These are phyloP conservation scores for Casaregolazyma suthepensis DNA, from an alignment of 1,139 yeast species.

Conservation along the genomic window DNA sequence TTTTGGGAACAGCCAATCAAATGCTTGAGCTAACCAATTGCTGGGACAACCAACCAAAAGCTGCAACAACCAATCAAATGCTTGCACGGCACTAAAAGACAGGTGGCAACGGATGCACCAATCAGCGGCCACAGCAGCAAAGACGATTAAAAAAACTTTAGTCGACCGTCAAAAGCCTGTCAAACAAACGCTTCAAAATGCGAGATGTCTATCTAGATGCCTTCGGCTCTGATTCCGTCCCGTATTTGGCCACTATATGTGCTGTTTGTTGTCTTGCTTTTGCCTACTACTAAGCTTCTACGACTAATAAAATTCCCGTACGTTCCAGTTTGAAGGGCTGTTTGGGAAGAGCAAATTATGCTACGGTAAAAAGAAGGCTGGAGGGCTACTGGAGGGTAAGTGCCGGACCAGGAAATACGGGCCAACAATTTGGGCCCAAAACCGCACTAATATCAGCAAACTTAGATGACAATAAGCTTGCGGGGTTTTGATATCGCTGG, in stretches of 20 bases:
- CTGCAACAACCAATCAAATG: neutral
- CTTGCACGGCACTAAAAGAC: neutral
- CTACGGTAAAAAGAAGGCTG: neutral
- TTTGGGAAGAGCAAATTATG: neutral
- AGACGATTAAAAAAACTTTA: neutral
- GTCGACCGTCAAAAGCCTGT: neutral
- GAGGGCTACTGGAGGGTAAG: neutral
- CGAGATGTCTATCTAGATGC: neutral
- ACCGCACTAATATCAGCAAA: neutral
- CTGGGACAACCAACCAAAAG: neutral
- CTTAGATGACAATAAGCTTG: neutral
- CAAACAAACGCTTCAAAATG: neutral
- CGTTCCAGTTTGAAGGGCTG: neutral
- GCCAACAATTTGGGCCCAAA: neutral
- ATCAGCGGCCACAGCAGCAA: constrained; percentile 4
- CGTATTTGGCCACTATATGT: neutral
- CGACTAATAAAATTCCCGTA: neutral
- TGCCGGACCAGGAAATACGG: neutral
- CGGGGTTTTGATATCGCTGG: no score
- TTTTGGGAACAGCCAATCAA: neutral
- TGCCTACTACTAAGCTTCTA: neutral
- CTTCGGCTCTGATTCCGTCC: neutral
- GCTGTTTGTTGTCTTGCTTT: neutral
- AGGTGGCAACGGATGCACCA: constrained; percentile 4
- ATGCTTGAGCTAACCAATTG: neutral